Evolutionary conservation across 495 filamentous ascomycete species (phyloP), one percentile per base, ranked within the genome.

Genomic region (Penicillium macrosclerotiorum): DNA sequence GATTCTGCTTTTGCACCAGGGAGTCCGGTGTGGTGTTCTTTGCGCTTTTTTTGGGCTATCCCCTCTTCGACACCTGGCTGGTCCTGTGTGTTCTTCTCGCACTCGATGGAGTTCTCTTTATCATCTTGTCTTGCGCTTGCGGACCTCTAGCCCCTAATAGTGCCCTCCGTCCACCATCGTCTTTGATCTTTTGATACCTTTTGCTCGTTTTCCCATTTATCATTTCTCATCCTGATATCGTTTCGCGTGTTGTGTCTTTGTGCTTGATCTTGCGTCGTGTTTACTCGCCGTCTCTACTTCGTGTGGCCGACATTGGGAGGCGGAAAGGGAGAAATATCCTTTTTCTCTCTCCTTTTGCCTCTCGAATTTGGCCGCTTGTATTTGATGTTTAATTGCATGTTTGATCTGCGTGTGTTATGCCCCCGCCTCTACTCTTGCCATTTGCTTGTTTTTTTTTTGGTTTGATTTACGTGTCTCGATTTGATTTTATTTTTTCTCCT

Each of bases 81-180:
- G 71, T 71, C 71, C 71, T 75, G 71, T 66, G 71, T 74, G 71
- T 69, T 73, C 59, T 51, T 69, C 56, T 68, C 57, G 69, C 69
- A 70, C 69, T 69, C 56, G 60, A 62, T 64, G 69, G 69, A 65
- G 67, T 72, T 73, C 51, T 62, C 46, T 60, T 53, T 36, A 44
- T 47, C 43, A 34, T 39, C 43, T 42, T 47, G 37, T 31, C 25
- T 59, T 41, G 38, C 30, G 38, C 25, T 41, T 41, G 27, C 24
- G 24, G 38, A 41, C 38, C 38, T 40, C 37, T 62, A 62, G 51
- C 59, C 52, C 58, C 59, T 64, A 64, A 63, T 63, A 32, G 50
- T 57, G 52, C 55, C 59, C 57, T 53, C 47, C 29, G 52, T 62
- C 61, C 49, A 49, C 45, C 40, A 32, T 34, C 30, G 23, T 9